Conservation (phyloP, 768 basidiomycete genomes). For the Trametes punicea region DNA sequence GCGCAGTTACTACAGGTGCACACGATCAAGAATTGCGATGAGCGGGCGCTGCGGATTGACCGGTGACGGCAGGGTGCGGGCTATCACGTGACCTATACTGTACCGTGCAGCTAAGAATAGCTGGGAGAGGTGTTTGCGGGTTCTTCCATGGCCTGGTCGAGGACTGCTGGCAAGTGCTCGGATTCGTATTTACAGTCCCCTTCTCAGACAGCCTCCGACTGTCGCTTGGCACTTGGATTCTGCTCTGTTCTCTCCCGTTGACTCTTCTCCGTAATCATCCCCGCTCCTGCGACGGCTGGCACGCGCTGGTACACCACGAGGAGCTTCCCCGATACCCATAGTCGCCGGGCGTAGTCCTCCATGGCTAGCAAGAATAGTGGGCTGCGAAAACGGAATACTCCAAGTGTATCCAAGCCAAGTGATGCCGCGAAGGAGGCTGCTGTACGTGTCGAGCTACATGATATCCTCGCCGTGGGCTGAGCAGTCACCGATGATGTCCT, state of each 20-base stretch:
- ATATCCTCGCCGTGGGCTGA: neutral
- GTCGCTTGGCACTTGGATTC: too few species aligned
- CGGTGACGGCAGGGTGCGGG: too few species aligned
- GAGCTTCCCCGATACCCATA: neutral
- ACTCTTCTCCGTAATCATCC: neutral
- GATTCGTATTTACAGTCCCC: neutral
- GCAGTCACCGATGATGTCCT: neutral
- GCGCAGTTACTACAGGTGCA: neutral
- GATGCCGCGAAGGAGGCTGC: neutral
- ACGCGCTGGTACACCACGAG: conserved; percentile 1
- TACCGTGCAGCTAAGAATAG: too few species aligned
- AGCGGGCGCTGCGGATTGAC: conserved; percentile 3
- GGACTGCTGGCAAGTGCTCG: neutral
- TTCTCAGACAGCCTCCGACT: neutral
- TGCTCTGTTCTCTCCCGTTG: neutral
- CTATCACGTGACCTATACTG: too few species aligned
- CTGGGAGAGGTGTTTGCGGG: neutral
- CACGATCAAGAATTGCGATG: neutral
- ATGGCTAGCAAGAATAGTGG: neutral
- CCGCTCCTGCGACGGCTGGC: conserved; percentile 6
- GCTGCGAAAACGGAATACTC: conserved; percentile 8
- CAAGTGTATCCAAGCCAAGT: neutral
- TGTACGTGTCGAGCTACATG: neutral
- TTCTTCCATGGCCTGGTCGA: neutral
- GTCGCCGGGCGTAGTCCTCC: neutral